phyloP scores from a whole-genome alignment of 768 basidiomycete genomes.

The Psilocybe azurescens region DNA sequence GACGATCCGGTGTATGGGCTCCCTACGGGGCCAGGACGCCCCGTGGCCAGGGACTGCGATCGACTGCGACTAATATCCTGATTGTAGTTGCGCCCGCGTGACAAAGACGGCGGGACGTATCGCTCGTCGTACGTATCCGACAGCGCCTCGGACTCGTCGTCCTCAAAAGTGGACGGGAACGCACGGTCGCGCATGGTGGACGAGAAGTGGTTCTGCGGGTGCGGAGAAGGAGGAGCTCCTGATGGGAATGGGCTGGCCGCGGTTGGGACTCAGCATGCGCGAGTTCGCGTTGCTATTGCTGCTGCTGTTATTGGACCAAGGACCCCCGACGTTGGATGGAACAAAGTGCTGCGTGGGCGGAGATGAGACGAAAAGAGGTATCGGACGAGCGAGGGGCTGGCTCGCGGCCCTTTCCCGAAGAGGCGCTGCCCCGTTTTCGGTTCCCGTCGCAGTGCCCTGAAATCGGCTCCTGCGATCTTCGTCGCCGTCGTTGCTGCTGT shows the following conservation, averaged over 20 bases:
- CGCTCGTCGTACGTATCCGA: conserved; percentile 69
- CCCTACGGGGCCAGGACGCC: conserved; percentile 58
- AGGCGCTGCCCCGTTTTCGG: conserved; percentile 46
- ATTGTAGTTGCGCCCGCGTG: conserved; percentile 64
- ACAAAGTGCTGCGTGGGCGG: conserved; percentile 57
- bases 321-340: conserved; percentile 53
- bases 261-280: conserved; percentile 50
- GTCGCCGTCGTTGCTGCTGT: conserved; percentile 41
- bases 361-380: conserved; percentile 47
- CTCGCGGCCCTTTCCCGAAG: conserved; percentile 70
- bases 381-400: conserved; percentile 67
- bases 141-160: conserved; percentile 73
- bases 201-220: conserved; percentile 59
- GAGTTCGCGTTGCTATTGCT: conserved; percentile 30
- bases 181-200: conserved; percentile 69
- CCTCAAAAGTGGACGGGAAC: conserved; percentile 82
- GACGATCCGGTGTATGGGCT: conserved; percentile 50
- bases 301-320: conserved; percentile 40
- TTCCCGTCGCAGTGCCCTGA: conserved; percentile 39
- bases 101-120: conserved; percentile 49
- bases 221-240: conserved; percentile 72
- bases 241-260: conserved; percentile 59
- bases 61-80: conserved; percentile 74
- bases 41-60: conserved; percentile 76
- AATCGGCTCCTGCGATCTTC: conserved; percentile 69